Base-by-base conservation (phyloP, 2,329 filamentous ascomycete species). In the Rhinocladiella similis region DNA sequence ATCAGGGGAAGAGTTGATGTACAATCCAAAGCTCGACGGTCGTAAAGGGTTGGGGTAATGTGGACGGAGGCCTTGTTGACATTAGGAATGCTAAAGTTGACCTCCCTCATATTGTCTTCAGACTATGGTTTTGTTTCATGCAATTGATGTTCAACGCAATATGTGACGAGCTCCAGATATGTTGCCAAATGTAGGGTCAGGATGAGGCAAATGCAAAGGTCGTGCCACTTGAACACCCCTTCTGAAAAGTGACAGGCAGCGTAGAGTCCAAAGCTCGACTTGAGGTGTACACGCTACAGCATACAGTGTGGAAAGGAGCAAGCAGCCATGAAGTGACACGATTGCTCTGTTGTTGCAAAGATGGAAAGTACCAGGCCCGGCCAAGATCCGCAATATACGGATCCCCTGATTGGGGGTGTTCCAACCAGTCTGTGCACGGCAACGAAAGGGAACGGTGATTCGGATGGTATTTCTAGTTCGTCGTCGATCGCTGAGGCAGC, bases 51-150 rank as follows among this genome's bases (percentile, higher is more conserved):
- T 55, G 94, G 97, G 65, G 94, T 99, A 77, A 99, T 99, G 76
- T 93, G 93, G 70, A 96, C 92, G 57, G 93, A 96, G 70, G 94
- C 94, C 88, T 97, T 97, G 78, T 97, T 97, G 83, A 95, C 91
- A 82, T 94, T 97, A 53, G 94, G 93, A 73, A 97, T 97, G 79
- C 92, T 97, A 78, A 97, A 97, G 77, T 97, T 97, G 79, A 96
- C 92, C 84, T 99, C 94, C 80, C 94, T 90, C 94, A 99, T 99
- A 77, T 74, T 93, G 64, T 42, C 49, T 36, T 16, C 10, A 6
- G 19, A 38, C 14, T 25, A 29, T 46, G 20, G 5, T 20, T 36
- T 36, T 43, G 35, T 14, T 42, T 47, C 35, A 18, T 49, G 36
- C 18, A 48, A 35, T 27, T 42, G 36, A n/a, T 50, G 19, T 41